phyloP scores from a whole-genome alignment of 2,329 filamentous ascomycete species.

The Trichoderma sp. region DNA sequence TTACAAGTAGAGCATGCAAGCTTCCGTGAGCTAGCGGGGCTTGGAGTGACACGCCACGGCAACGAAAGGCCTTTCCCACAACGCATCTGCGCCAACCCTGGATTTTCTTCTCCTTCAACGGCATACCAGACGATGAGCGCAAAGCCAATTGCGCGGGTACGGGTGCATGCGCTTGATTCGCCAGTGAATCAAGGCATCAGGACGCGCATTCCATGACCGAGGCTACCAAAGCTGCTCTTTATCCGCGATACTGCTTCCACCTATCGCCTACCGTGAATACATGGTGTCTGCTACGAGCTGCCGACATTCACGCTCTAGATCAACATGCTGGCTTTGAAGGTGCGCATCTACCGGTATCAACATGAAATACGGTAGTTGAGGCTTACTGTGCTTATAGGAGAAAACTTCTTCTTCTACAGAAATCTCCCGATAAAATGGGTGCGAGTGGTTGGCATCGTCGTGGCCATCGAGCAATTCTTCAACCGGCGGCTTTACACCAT shows the following conservation, averaged over 20 bases:
- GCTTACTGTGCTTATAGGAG: conserved; percentile 34
- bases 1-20: background rate
- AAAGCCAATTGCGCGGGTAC: background rate
- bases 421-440: conserved; percentile 79
- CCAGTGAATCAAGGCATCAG: conserved; percentile 1
- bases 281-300: conserved; percentile 57
- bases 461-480: conserved; percentile 55
- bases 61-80: background rate
- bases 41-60: background rate
- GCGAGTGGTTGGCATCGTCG: conserved; percentile 67
- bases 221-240: conserved; percentile 40
- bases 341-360: conserved; percentile 28
- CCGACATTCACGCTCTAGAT: conserved; percentile 50
- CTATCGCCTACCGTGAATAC: conserved; percentile 59
- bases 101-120: background rate
- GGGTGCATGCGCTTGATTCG: conserved; percentile 14
- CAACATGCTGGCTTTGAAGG: conserved; percentile 53
- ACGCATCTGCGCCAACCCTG: background rate
- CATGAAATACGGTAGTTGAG: background rate
- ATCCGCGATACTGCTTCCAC: conserved; percentile 63
- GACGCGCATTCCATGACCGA: conserved; percentile 52
- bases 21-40: conserved; percentile 8
- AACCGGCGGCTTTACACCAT: conserved; percentile 53
- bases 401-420: conserved; percentile 62
- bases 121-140: background rate